phyloP scores from a whole-genome alignment of 345 rosid genomes.

The Eucalyptus microcorys region DNA sequence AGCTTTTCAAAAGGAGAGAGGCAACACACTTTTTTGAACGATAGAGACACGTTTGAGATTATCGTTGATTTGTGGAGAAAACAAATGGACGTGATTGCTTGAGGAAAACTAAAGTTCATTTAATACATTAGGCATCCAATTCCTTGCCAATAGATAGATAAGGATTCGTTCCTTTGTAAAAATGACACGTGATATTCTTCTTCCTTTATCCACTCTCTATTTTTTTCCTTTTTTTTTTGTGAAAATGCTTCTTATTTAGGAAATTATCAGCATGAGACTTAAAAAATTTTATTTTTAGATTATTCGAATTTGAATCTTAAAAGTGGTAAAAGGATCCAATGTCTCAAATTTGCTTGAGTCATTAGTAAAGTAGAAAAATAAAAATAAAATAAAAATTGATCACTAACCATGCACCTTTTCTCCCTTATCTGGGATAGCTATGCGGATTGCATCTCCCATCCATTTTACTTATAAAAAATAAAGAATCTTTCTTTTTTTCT shows the following conservation, averaged over 20 bases:
- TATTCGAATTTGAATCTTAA: neutral
- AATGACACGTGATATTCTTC: fast-evolving
- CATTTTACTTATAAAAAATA: too few relatives aligned
- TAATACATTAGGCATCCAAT: neutral
- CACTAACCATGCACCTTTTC: too few relatives aligned
- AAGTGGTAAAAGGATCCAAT: neutral
- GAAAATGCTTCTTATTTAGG: neutral
- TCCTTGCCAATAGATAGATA: too few relatives aligned
- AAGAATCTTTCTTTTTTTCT: too few relatives aligned
- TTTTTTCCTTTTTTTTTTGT: too few relatives aligned
- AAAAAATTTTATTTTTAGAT: neutral
- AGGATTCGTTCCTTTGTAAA: too few relatives aligned
- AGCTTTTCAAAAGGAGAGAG: neutral
- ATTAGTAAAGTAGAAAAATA: too few relatives aligned
- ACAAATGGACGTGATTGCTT: neutral
- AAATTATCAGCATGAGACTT: neutral
- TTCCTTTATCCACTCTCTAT: too few relatives aligned
- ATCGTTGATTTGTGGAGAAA: neutral
- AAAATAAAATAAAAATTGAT: too few relatives aligned
- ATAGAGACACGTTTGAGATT: neutral
- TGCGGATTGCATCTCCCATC: too few relatives aligned
- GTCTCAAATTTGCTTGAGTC: neutral
- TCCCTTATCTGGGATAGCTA: too few relatives aligned
- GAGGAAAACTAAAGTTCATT: neutral
- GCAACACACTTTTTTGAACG: neutral